A percentile compares a stretch with the other conserved stretches of the same genome.
Conservation (phyloP, 805 yeast genomes). For the Vanderwaltozyma verrucispora region DNA sequence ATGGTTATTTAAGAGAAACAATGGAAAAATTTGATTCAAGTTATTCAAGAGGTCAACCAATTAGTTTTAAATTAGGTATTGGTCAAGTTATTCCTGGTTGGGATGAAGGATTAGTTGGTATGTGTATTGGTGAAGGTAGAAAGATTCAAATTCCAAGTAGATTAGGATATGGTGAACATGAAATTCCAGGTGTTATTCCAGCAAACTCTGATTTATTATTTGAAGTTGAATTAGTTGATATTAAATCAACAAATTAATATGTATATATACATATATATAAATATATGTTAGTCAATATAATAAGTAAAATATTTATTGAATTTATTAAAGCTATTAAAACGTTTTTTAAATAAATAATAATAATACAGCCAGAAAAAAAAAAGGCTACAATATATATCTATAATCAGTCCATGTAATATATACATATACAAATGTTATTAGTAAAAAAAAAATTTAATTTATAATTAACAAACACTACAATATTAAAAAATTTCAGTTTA, state of each 20-base stretch:
- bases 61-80: conserved; percentile 60
- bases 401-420: too few relatives aligned
- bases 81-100: conserved; percentile 83
- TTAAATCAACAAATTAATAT: neutral
- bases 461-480: too few relatives aligned
- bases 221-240: conserved; percentile 22
- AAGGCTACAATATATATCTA: too few relatives aligned
- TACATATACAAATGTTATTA: too few relatives aligned
- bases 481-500: too few relatives aligned
- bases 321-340: too few relatives aligned
- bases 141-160: conserved; percentile 68
- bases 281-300: too few relatives aligned
- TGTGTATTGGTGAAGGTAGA: conserved; percentile 87
- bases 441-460: too few relatives aligned
- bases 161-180: conserved; percentile 67
- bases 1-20: conserved; percentile 50
- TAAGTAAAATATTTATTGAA: too few relatives aligned
- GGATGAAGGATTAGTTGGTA: conserved; percentile 75
- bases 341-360: too few relatives aligned
- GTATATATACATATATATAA: too few relatives aligned
- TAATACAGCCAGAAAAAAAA: too few relatives aligned
- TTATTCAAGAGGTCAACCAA: conserved; percentile 50
- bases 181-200: conserved; percentile 72
- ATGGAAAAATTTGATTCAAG: conserved; percentile 75
- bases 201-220: conserved; percentile 55